Percentiles rank a stretch among this genome's conserved stretches.
Evolutionary conservation across 2,329 filamentous ascomycete species (phyloP).

Genomic region (Fusarium sp.): DNA sequence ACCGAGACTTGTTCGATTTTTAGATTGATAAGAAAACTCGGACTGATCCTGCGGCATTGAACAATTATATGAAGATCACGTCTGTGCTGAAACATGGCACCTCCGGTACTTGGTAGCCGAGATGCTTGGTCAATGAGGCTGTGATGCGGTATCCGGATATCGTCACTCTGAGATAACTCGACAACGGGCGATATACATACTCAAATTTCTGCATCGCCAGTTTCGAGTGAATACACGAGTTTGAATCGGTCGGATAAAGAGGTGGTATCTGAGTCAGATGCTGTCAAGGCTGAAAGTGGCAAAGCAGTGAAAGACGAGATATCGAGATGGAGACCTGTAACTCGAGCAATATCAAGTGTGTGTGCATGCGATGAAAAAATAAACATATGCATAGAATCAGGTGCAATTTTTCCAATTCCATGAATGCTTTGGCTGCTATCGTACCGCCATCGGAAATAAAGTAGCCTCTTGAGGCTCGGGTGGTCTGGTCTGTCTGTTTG

Average conservation of each 20-base stretch:
- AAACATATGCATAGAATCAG: background rate
- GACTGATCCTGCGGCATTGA: background rate
- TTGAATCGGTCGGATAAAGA: background rate
- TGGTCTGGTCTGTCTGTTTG: slow-evolving; percentile 22
- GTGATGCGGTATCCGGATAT: background rate
- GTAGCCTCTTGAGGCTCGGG: slow-evolving; percentile 10
- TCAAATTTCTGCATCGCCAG: background rate
- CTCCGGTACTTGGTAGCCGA: slow-evolving; percentile 1
- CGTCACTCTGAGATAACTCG: slow-evolving; percentile 7
- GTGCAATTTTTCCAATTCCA: background rate
- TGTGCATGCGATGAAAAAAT: background rate
- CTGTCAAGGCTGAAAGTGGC: slow-evolving; percentile 25
- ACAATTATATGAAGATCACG: background rate
- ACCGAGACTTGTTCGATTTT: background rate
- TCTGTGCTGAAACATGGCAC: slow-evolving; percentile 3
- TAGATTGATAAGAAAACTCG: background rate
- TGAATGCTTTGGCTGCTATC: background rate
- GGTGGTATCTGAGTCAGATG: slow-evolving; percentile 33
- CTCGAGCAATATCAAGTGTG: slow-evolving; percentile 8
- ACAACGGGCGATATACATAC: background rate
- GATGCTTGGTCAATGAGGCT: slow-evolving; percentile 1
- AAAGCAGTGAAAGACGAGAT: slow-evolving; percentile 21
- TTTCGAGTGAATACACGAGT: background rate
- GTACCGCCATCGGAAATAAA: background rate
- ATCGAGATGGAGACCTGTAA: slow-evolving; percentile 9